Evolutionary conservation across 257 asterid species (phyloP).

Genomic region (Mitragyna speciosa): DNA sequence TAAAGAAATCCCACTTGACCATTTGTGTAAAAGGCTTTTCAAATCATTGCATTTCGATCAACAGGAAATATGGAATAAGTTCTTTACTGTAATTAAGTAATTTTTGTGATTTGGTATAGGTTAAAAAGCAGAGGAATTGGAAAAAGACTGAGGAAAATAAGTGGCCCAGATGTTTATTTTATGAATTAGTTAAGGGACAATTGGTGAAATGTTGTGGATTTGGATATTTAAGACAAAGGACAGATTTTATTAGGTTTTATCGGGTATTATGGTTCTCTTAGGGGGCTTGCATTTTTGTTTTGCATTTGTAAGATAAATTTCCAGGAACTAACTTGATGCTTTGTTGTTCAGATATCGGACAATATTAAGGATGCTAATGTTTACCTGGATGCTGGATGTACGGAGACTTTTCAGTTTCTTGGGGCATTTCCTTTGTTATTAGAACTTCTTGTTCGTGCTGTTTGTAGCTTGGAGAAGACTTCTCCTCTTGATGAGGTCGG

Average conservation of each 20-base stretch:
- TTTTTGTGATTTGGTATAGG: too few species aligned
- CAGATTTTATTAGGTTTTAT: too few species aligned
- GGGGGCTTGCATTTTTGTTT: neutral
- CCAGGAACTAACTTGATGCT: neutral
- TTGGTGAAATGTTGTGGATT: neutral
- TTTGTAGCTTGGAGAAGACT: constrained; percentile 86
- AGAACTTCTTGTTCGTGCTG: constrained; percentile 84
- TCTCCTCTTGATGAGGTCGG: constrained; percentile 74
- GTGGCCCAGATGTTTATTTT: neutral
- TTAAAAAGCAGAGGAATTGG: too few species aligned
- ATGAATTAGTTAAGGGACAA: neutral
- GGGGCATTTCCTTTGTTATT: constrained; percentile 81
- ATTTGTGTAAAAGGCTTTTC: neutral
- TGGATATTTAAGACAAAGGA: neutral
- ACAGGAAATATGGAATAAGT: too few species aligned
- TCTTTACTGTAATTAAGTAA: too few species aligned
- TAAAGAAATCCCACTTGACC: neutral
- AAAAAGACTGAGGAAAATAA: neutral
- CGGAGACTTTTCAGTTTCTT: constrained; percentile 83
- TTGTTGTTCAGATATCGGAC: constrained; percentile 64
- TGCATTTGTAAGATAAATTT: neutral
- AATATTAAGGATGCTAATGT: constrained; percentile 70
- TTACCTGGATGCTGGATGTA: constrained; percentile 90
- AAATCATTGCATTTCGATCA: too few species aligned
- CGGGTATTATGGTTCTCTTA: neutral